A percentile compares a stretch with the other conserved stretches of the same genome.
Evolutionary conservation across 129 eudicot species (phyloP).

Genomic region (Helianthus tuberosus): DNA sequence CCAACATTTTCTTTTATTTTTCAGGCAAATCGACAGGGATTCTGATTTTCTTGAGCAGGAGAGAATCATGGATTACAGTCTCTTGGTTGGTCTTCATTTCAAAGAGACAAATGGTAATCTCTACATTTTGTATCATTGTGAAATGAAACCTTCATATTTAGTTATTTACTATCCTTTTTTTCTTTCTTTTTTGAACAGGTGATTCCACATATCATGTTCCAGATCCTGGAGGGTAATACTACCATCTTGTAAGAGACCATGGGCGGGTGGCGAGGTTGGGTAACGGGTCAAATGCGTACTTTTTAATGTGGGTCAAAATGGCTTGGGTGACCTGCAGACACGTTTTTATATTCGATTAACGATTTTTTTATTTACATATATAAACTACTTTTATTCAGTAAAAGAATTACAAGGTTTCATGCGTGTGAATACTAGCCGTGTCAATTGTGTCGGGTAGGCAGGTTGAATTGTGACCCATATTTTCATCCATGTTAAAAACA

Average conservation of each 20-base stretch:
- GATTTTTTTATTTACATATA: not conserved
- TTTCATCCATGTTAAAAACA: too few relatives aligned
- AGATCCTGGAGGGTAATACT: conserved; percentile 74
- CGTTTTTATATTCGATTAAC: not conserved
- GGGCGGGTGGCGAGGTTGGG: not conserved
- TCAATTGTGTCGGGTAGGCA: too few relatives aligned
- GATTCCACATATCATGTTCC: conserved; percentile 46
- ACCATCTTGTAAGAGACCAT: conserved; percentile 1
- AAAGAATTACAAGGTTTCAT: not conserved
- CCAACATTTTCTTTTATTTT: not conserved
- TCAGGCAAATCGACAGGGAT: conserved; percentile 90
- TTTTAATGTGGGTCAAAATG: not conserved
- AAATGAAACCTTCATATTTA: not conserved
- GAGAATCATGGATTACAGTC: conserved; percentile 95
- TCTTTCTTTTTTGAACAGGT: conserved; percentile 48
- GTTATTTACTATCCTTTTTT: not conserved
- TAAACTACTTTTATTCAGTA: not conserved
- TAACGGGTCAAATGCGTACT: not conserved
- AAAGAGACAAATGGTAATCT: conserved; percentile 63
- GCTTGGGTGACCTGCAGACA: not conserved
- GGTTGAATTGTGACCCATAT: conserved; percentile 1
- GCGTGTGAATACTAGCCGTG: not conserved
- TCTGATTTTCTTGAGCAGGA: conserved; percentile 95
- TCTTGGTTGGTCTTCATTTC: conserved; percentile 89
- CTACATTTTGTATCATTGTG: conserved; percentile 1